Base-by-base conservation (phyloP, 148 eudicot genomes). In the Silene latifolia region DNA sequence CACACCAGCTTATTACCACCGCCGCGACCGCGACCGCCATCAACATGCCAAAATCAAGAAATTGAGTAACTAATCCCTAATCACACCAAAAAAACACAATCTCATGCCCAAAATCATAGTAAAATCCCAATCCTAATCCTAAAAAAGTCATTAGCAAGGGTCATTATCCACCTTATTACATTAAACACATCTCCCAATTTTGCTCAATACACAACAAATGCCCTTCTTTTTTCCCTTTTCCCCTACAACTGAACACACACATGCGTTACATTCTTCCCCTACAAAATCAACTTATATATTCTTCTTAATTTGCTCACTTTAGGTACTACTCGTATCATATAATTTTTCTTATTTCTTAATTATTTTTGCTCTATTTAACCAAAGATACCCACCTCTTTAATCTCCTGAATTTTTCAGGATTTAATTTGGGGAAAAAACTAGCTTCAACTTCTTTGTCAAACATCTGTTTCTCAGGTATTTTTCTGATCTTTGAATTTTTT, bases 201-300 rank as follows among this genome's bases (percentile, higher is more conserved):
- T 13, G 56, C 56, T 15, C 56, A 13, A 51, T 51, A 51, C 56
- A 51, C 18, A 51, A 51, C 56, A 51, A 51, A 51, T 51, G 17
- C 56, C 56, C 56, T 44, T 46, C 57, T 78, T 72, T 76, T 72
- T 59, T 72, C 76, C 57, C 42, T 72, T 76, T 72, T 59, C 77
- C 76, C 57, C 42, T 12, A 23, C 35, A 24, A 70, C 42, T 76
- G 69, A 14, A 63, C 72, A 56, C 63, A 78, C 58, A 78, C 58
- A 78, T 78, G 76, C 76, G 76, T 72, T 72, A 67, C 68, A 78
- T 78, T 59, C 77, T 24, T 29, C 76, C 68, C 72, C 69, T 24
- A 12, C 5, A 15, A 64, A 64, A 65, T 65, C 35, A 58, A 7
- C 8, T 44, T 39, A 39, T 25, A 10, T 61, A 39, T 18, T 29